Percentiles rank a stretch among this genome's conserved stretches.
phyloP scores from a whole-genome alignment of 257 asterid genomes.

The Solanum raphanifolium region DNA sequence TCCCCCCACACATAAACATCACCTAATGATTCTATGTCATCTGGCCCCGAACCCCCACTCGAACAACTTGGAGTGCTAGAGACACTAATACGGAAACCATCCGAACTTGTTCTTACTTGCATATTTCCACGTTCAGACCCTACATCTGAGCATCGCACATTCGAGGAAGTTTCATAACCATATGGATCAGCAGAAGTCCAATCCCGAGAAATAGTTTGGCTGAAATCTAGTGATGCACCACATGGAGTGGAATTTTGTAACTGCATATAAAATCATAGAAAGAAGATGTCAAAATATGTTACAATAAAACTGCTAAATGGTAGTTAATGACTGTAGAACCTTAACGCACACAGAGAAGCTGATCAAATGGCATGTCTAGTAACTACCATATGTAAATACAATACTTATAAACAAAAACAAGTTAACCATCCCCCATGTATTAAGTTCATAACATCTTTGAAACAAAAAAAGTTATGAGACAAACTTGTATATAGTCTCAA shows the following conservation, averaged over 20 bases:
- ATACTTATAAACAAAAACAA: not conserved
- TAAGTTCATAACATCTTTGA: not conserved
- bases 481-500: not conserved
- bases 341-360: not conserved
- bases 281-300: not conserved
- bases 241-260: slow-evolving; percentile 30
- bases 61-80: slow-evolving; percentile 95
- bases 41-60: slow-evolving; percentile 84
- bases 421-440: not conserved
- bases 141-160: slow-evolving; percentile 58
- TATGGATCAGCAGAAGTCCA: slow-evolving; percentile 39
- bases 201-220: slow-evolving; percentile 38
- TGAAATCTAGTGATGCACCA: slow-evolving; percentile 47
- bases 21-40: slow-evolving; percentile 91
- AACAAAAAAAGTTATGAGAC: not conserved
- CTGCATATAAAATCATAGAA: slow-evolving; percentile 29
- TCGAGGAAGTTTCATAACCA: slow-evolving; percentile 20
- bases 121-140: slow-evolving; percentile 63
- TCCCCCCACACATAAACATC: slow-evolving; percentile 98
- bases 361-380: not conserved
- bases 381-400: not conserved
- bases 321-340: not conserved
- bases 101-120: slow-evolving; percentile 86
- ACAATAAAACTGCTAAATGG: not conserved
- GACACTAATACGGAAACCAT: slow-evolving; percentile 90